phyloP scores from a whole-genome alignment of 768 basidiomycete species.

The Tephrocybe sp. region DNA sequence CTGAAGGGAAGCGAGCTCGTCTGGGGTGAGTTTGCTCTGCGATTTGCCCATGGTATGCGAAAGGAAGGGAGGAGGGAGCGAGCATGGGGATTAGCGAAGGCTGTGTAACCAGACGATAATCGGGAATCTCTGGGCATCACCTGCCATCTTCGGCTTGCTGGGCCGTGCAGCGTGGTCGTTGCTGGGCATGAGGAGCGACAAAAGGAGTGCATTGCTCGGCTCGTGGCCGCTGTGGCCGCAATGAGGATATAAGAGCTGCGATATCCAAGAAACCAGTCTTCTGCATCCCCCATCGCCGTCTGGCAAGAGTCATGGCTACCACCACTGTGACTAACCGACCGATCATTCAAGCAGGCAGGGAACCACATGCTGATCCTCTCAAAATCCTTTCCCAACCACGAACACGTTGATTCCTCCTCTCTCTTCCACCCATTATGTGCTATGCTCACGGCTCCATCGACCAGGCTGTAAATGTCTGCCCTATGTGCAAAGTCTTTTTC shows the following conservation, averaged over 20 bases:
- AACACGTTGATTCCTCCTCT: slow-evolving; percentile 38
- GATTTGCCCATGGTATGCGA: slow-evolving; percentile 87
- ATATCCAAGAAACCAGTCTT: background rate
- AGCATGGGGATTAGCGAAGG: slow-evolving; percentile 12
- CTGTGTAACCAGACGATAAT: slow-evolving; percentile 20
- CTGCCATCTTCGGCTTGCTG: slow-evolving; percentile 22
- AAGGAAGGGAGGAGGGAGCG: slow-evolving; percentile 12
- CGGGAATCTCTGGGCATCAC: slow-evolving; percentile 18
- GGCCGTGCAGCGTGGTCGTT: slow-evolving; percentile 23
- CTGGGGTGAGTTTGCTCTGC: slow-evolving; percentile 90
- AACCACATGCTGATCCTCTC: slow-evolving; percentile 31
- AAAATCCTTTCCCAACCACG: slow-evolving; percentile 29
- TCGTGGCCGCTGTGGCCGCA: slow-evolving; percentile 11
- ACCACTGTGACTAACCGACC: slow-evolving; percentile 20
- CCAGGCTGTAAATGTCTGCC: slow-evolving; percentile 65
- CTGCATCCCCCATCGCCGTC: slow-evolving; percentile 8
- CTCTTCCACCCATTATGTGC: slow-evolving; percentile 53
- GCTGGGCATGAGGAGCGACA: slow-evolving; percentile 23
- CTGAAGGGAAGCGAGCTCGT: slow-evolving; percentile 92
- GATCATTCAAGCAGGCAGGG: slow-evolving; percentile 30
- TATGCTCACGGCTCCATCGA: slow-evolving; percentile 67
- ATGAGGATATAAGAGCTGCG: slow-evolving; percentile 17
- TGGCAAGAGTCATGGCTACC: slow-evolving; percentile 23
- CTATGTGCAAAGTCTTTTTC: slow-evolving; percentile 84
- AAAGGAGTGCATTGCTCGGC: slow-evolving; percentile 19